These are phyloP conservation scores for Exophiala bonariae DNA, from an alignment of 2,329 filamentous ascomycete species.

Conservation along the genomic window DNA sequence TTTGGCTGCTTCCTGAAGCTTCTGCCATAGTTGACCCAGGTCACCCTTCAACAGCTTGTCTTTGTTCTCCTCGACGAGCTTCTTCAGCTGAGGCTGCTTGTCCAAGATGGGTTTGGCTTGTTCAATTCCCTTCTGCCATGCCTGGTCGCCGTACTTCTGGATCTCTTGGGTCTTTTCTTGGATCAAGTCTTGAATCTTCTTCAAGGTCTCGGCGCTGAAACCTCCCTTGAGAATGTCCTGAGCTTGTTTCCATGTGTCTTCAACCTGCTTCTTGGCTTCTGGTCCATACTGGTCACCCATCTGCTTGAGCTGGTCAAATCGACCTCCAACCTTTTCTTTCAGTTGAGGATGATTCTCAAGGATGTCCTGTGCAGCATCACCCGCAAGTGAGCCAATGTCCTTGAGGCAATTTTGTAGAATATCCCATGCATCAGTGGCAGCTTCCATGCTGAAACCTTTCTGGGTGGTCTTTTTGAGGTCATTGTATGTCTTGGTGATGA, in stretches of 20 bases:
- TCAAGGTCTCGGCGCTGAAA: constrained; percentile 52
- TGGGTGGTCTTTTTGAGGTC: constrained; percentile 65
- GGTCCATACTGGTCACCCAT: constrained; percentile 70
- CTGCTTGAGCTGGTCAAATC: constrained; percentile 67
- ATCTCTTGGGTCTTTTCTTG: constrained; percentile 70
- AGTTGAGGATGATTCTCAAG: constrained; percentile 72
- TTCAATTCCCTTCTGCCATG: constrained; percentile 70
- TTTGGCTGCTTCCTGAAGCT: constrained; percentile 61
- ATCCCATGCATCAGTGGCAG: constrained; percentile 61
- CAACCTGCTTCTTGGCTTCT: constrained; percentile 73
- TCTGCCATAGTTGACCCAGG: constrained; percentile 61
- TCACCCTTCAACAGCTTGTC: constrained; percentile 69
- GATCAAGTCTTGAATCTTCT: constrained; percentile 60
- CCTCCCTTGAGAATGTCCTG: constrained; percentile 64
- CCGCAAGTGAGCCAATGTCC: constrained; percentile 61
- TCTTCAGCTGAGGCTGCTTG: constrained; percentile 74
- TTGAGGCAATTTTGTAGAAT: constrained; percentile 63
- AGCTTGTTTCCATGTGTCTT: constrained; percentile 69
- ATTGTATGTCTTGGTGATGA: constrained; percentile 66
- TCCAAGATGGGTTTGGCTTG: constrained; percentile 71
- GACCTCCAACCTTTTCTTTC: constrained; percentile 70
- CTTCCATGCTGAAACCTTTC: constrained; percentile 63
- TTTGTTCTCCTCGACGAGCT: constrained; percentile 69
- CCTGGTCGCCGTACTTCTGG: constrained; percentile 67
- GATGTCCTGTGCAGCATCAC: constrained; percentile 64